Conservation (phyloP, 805 yeast species). For the Cyberlindnera suaveolens region DNA sequence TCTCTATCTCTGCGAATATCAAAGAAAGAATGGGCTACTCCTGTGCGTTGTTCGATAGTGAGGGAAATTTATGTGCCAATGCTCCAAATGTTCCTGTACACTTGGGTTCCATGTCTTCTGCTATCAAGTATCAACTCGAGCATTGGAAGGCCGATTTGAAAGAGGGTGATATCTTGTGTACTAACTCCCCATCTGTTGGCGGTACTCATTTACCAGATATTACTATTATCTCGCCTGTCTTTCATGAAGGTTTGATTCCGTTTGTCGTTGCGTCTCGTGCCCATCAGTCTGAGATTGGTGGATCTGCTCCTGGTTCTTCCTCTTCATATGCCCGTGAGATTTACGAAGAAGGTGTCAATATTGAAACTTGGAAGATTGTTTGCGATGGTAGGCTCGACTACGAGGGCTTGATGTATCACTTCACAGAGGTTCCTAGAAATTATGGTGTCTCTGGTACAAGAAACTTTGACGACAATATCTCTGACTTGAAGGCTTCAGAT, state of each 20-base stretch:
- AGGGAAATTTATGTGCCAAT: slow-evolving; percentile 39
- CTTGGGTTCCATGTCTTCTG: slow-evolving; percentile 40
- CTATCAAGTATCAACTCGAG: slow-evolving; percentile 32
- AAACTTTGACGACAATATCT: slow-evolving; percentile 45
- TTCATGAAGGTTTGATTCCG: slow-evolving; percentile 37
- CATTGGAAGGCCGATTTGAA: slow-evolving; percentile 33
- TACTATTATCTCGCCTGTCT: slow-evolving; percentile 53
- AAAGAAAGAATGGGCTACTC: slow-evolving; percentile 44
- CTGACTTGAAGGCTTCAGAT: slow-evolving; percentile 42
- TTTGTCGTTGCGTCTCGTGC: slow-evolving; percentile 55
- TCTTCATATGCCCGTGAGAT: slow-evolving; percentile 49
- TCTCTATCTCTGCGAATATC: slow-evolving; percentile 38
- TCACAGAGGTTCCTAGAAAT: slow-evolving; percentile 40
- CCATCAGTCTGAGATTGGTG: slow-evolving; percentile 60
- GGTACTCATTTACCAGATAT: slow-evolving; percentile 47
- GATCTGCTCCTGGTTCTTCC: slow-evolving; percentile 53
- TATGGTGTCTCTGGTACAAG: slow-evolving; percentile 53
- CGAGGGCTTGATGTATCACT: slow-evolving; percentile 38
- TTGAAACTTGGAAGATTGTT: slow-evolving; percentile 46
- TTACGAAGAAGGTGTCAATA: slow-evolving; percentile 51
- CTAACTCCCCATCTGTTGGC: slow-evolving; percentile 39
- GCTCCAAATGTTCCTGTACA: slow-evolving; percentile 46
- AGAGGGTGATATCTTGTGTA: slow-evolving; percentile 38
- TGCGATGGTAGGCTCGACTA: slow-evolving; percentile 46
- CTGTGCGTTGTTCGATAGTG: slow-evolving; percentile 41